Evolutionary conservation across 345 rosid species (phyloP), one percentile per base, ranked within the genome.

Genomic region (Cardiospermum halicacabum): DNA sequence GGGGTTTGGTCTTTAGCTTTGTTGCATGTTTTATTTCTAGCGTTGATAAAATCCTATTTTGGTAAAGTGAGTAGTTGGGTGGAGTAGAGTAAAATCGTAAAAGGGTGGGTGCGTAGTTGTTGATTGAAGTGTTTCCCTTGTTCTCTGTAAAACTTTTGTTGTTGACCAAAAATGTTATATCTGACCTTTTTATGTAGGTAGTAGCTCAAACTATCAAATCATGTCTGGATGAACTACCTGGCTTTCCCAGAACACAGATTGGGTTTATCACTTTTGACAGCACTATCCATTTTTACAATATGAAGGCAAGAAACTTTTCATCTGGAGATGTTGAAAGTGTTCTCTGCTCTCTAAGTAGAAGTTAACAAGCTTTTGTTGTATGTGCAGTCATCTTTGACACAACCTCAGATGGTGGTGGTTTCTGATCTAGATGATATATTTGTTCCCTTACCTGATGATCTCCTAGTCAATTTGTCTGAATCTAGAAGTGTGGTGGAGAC

Each of bases 361-460:
- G 47, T 48, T 54, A 27, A 61, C 62, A 60, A 56, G 43, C 58
- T 65, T 64, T 27, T 69, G 55, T 63, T 73, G 62, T 62, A 32
- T 60, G 37, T 78, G 85, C 89, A 95, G 99, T 89, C 98, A 66
- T 91, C 98, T 60, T 78, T 95, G 80, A 84, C 85, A 43, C 99
- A 91, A 74, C 97, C 99, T 74, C 99, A 95, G 72, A 91, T 95
- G 99, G 89, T 95, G 97, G 98, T 95, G 64, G 94, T 95, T 66
- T 84, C 99, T 3, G 99, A 95, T 77, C 82, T 91, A 40, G 99
- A 95, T 71, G 99, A 91, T 73, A 65, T 95, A 57, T 95, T 95
- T 73, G 66, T 89, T 60, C 99, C 99, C 1, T 75, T 91, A 71
- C 97, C 97, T 4, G 97, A 95, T 78, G 99, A 95, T 80, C 98